Base-by-base conservation (phyloP, 176 grass and related monocot genomes). In the Carex pumila region DNA sequence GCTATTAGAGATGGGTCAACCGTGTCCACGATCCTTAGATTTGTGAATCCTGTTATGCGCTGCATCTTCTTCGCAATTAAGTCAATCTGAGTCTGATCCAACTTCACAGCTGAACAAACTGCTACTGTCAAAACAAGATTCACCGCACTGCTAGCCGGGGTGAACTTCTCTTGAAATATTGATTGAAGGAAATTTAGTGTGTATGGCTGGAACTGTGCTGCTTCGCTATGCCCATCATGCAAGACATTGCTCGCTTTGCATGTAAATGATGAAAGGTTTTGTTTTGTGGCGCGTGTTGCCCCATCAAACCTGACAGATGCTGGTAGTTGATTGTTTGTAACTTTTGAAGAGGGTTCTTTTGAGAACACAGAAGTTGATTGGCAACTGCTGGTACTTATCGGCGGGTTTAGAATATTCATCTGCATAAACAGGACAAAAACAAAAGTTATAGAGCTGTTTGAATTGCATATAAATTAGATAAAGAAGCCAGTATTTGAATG, bases 61-160 rank as follows among this genome's bases (percentile, higher is more conserved):
- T 86, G 91, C 97, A 99, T 99, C 87, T 99, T 99, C 83, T 86
- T 90, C 18, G 93, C 86, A 75, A 99, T 99, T 71, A 95, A 86
- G 66, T 90, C 88, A 5, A 92, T 92, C 87, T 99, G 97, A 31
- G 37, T 83, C 67, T 84, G 83, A 70, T 95, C 90, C 9, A 99
- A 86, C 81, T 87, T 81, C 71, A 95, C 90, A 17, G 93, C 96
- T 78, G 97, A 99, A 30, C 92, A 85, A 45, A 99, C 93, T 31
- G 91, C 83, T 5, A 99, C 90, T 0, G 87, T 81, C 37, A 99
- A 83, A 52, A 90, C 91, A 75, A 87, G 83, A 83, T 65, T 63
- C 21, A 29, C 22, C 21, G 53, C 49, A 13, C 60, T 84, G 36
- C 41, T 78, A 12, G 82, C 58, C 15, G 68, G 19, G 65, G 21